These are phyloP conservation scores for rapeseed (Brassica napus) DNA, from an alignment of 345 rosid genomes.

Conservation along the genomic window DNA sequence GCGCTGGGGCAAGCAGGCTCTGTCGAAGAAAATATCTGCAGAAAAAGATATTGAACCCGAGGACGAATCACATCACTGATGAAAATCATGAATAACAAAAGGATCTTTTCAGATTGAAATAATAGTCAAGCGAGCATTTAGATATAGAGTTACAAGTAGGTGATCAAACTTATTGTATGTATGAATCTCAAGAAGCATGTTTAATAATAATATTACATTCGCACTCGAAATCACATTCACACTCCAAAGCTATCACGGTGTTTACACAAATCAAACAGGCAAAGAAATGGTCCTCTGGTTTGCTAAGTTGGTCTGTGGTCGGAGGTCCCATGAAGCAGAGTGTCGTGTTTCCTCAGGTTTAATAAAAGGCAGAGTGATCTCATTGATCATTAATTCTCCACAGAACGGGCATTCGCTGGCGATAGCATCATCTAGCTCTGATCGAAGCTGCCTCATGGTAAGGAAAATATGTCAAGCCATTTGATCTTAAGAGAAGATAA, in stretches of 20 bases:
- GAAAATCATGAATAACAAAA: constrained; percentile 16
- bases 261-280: constrained; percentile 29
- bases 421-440: constrained; percentile 90
- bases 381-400: constrained; percentile 87
- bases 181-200: constrained; percentile 24
- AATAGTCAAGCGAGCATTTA: not conserved
- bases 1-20: constrained; percentile 80
- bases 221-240: constrained; percentile 28
- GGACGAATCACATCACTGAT: constrained; percentile 42
- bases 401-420: constrained; percentile 97
- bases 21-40: constrained; percentile 46
- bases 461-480: constrained; percentile 14
- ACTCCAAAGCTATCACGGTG: constrained; percentile 13
- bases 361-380: constrained; percentile 76
- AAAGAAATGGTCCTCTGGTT: constrained; percentile 66
- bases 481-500: not conserved
- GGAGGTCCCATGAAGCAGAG: constrained; percentile 83
- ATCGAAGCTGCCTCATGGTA: constrained; percentile 64
- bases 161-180: constrained; percentile 26
- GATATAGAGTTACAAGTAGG: constrained; percentile 10
- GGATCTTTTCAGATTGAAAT: not conserved
- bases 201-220: constrained; percentile 21
- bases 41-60: constrained; percentile 48
- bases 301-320: constrained; percentile 56
- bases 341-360: constrained; percentile 66